These are phyloP conservation scores for Rutstroemia sydowiana DNA, from an alignment of 2,329 filamentous ascomycete genomes.

Conservation along the genomic window DNA sequence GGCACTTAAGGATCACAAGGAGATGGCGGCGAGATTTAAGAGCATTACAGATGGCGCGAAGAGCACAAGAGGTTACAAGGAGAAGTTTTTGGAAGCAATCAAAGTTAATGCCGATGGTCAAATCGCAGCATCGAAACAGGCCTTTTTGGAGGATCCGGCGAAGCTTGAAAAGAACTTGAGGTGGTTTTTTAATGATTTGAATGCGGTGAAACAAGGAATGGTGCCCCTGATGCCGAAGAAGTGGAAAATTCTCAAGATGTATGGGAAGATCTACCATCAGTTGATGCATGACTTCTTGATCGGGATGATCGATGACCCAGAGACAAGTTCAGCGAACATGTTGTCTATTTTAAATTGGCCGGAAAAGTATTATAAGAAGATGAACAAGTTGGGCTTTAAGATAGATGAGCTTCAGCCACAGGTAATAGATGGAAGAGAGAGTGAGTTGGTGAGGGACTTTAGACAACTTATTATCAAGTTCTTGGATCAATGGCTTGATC, in stretches of 20 bases:
- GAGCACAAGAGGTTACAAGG: slow-evolving; percentile 89
- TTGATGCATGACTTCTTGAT: slow-evolving; percentile 94
- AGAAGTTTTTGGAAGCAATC: slow-evolving; percentile 76
- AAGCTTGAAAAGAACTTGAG: slow-evolving; percentile 80
- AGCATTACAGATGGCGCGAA: slow-evolving; percentile 92
- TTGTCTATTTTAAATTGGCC: slow-evolving; percentile 92
- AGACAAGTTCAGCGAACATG: slow-evolving; percentile 78
- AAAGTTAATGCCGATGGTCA: slow-evolving; percentile 54
- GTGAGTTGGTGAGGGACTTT: slow-evolving; percentile 89
- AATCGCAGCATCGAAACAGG: slow-evolving; percentile 53
- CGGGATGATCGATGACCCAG: slow-evolving; percentile 72
- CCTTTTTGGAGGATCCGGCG: slow-evolving; percentile 76
- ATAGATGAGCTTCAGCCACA: slow-evolving; percentile 74
- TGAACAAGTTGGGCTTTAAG: slow-evolving; percentile 78
- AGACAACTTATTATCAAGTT: slow-evolving; percentile 90
- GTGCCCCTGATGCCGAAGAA: slow-evolving; percentile 85
- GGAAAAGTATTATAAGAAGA: slow-evolving; percentile 93
- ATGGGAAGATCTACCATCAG: slow-evolving; percentile 82
- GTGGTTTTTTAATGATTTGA: slow-evolving; percentile 98
- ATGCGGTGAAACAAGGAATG: slow-evolving; percentile 91
- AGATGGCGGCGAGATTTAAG: slow-evolving; percentile 88
- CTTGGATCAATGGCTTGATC: slow-evolving; percentile 95
- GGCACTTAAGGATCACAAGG: slow-evolving; percentile 90
- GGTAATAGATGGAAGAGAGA: slow-evolving; percentile 82
- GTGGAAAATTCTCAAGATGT: slow-evolving; percentile 91